phyloP scores from a whole-genome alignment of 208 protist genomes.

The Lotmaria passim region DNA sequence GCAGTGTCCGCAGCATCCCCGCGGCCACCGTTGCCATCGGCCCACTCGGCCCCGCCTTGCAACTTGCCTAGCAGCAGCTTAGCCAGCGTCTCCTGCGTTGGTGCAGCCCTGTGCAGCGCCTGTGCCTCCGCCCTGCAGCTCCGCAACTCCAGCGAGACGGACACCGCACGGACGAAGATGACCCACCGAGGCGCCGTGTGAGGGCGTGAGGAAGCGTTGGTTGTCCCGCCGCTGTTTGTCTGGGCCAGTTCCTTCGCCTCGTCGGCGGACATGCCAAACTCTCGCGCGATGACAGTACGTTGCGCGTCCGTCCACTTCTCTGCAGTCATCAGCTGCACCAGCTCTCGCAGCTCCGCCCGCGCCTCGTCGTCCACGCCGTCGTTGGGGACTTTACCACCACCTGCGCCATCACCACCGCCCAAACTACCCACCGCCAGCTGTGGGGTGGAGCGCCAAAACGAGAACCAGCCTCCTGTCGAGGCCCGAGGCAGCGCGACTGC shows the following conservation, averaged over 20 bases:
- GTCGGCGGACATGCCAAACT: slow-evolving; percentile 62
- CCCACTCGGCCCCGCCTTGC: slow-evolving; percentile 29
- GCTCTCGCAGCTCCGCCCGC: slow-evolving; percentile 53
- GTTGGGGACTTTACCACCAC: slow-evolving; percentile 7
- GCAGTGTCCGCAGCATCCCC: neutral
- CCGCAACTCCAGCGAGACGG: slow-evolving; percentile 29
- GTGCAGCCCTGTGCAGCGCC: neutral
- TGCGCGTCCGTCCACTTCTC: slow-evolving; percentile 63
- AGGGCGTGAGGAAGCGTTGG: neutral
- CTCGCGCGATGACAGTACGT: slow-evolving; percentile 63
- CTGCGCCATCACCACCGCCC: neutral
- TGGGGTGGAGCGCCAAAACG: slow-evolving; percentile 24
- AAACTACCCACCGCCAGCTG: slow-evolving; percentile 2
- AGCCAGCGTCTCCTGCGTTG: slow-evolving; percentile 14
- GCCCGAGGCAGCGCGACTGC: neutral
- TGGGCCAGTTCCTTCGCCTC: slow-evolving; percentile 47
- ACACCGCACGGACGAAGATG: slow-evolving; percentile 16
- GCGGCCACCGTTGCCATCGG: neutral
- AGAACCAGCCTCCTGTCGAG: slow-evolving; percentile 22
- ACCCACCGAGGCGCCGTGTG: slow-evolving; percentile 15
- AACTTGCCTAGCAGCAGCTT: slow-evolving; percentile 18
- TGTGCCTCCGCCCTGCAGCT: slow-evolving; percentile 6
- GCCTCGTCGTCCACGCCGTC: slow-evolving; percentile 36
- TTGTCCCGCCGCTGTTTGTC: neutral
- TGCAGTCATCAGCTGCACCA: slow-evolving; percentile 62